Conservation (phyloP, 164 flowering plant species). For the Tetracentron sinense region DNA sequence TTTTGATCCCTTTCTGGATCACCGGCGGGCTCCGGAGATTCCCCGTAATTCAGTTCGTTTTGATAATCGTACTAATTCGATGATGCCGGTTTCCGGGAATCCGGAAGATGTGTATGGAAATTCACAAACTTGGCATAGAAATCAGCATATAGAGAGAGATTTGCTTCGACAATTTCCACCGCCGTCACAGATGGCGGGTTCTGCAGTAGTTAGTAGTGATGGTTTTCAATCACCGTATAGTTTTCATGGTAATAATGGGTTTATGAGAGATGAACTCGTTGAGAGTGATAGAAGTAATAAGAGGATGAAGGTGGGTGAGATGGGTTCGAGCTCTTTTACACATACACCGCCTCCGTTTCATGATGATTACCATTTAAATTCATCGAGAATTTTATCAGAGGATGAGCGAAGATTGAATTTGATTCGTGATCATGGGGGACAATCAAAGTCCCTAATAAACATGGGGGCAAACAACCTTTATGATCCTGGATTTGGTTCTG, state of each 20-base stretch:
- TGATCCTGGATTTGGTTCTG: slow-evolving; percentile 20
- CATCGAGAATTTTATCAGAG: slow-evolving; percentile 20
- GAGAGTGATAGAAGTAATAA: slow-evolving; percentile 41
- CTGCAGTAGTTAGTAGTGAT: slow-evolving; percentile 13
- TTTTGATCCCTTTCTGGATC: slow-evolving; percentile 26
- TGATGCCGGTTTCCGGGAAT: slow-evolving; percentile 1
- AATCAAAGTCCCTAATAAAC: slow-evolving; percentile 5
- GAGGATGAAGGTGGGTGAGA: slow-evolving; percentile 52
- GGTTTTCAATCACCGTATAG: slow-evolving; percentile 2
- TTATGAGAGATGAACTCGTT: slow-evolving; percentile 18
- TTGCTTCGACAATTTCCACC: background rate
- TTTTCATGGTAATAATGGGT: slow-evolving; percentile 16
- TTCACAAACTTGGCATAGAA: slow-evolving; percentile 18
- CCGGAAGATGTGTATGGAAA: slow-evolving; percentile 19
- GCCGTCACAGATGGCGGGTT: background rate
- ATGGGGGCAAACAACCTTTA: no score
- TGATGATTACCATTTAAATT: slow-evolving; percentile 9
- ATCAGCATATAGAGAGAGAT: slow-evolving; percentile 27
- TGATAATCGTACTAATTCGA: slow-evolving; percentile 1
- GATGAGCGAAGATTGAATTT: slow-evolving; percentile 69
- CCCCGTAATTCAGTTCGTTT: slow-evolving; percentile 7
- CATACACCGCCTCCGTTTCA: background rate
- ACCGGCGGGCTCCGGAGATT: slow-evolving; percentile 9
- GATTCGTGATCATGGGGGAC: slow-evolving; percentile 72
- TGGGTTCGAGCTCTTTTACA: slow-evolving; percentile 10